Base-by-base conservation (phyloP, 2,329 filamentous ascomycete species). In the Aspergillus persii region DNA sequence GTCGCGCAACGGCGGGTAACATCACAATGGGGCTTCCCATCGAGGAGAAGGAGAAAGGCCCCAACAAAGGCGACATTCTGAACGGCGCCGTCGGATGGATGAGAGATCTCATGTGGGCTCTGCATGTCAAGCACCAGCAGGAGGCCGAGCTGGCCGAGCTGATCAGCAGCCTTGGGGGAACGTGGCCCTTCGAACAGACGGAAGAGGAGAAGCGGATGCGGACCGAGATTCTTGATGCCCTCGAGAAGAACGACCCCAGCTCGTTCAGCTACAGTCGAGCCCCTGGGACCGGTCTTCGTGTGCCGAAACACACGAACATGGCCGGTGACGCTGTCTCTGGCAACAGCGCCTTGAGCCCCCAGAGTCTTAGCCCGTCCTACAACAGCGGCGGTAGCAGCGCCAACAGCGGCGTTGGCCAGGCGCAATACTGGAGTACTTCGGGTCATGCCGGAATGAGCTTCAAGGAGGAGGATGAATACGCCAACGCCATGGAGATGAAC, bases 81-180 rank as follows among this genome's bases (percentile, higher is more conserved):
- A 98, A 98, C 71, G 94, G 95, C 31, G 91, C 94, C 36, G 95
- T 98, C 56, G 92, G 92, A 77, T 99, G 95, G 95, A 97, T 92
- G 61, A 87, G 94, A 63, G 95, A 99, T 78, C 83, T 99, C 54
- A 96, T 98, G 92, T 98, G 95, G 95, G 89, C 96, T 80, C 81
- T 96, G 60, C 88, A 96, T 71, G 84, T 91, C 71, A 96, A 96
- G 78, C 84, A 96, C 65, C 89, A 95, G 72, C 90, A 94, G 72
- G 91, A 96, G 75, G 89, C 96, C 63, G 90, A 96, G 71, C 84
- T 98, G 53, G 86, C 90, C 68, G 89, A 93, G 69, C 81, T 85
- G 54, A 88, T 96, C 59, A 81, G 83, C 33, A 86, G 88, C 60
- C 82, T 93, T 12, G 91, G 91, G 48, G 89, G 89, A 8, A 83